Percentiles rank a stretch among this genome's conserved stretches.
Conservation (phyloP, 2,329 filamentous ascomycete species). For the Clonostachys solani region DNA sequence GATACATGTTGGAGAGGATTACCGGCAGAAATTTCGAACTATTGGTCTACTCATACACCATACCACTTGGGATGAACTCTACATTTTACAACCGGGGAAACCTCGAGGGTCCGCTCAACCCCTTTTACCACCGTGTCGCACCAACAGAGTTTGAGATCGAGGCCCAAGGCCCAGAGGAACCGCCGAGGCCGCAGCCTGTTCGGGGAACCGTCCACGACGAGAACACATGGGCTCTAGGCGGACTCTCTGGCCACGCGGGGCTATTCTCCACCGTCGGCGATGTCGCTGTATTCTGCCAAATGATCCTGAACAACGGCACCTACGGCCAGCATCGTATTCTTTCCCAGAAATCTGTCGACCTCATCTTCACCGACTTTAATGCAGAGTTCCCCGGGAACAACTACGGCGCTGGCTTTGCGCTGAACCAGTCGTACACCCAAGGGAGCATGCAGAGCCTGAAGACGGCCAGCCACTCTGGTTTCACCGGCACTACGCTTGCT, state of each 20-base stretch:
- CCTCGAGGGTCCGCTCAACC: slow-evolving; percentile 12
- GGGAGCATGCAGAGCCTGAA: slow-evolving; percentile 16
- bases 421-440: slow-evolving; percentile 22
- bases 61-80: slow-evolving; percentile 16
- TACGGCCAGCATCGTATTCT: slow-evolving; percentile 20
- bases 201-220: slow-evolving; percentile 30
- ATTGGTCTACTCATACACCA: slow-evolving; percentile 15
- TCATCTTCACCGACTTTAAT: slow-evolving; percentile 26
- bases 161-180: slow-evolving; percentile 18
- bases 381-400: slow-evolving; percentile 14
- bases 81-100: slow-evolving; percentile 27
- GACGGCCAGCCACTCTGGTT: slow-evolving; percentile 14
- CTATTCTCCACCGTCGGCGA: slow-evolving; percentile 24
- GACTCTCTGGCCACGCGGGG: slow-evolving; percentile 26
- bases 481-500: slow-evolving; percentile 14
- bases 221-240: slow-evolving; percentile 24
- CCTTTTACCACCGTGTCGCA: slow-evolving; percentile 17
- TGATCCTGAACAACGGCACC: slow-evolving; percentile 29
- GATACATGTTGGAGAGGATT: slow-evolving; percentile 18
- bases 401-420: slow-evolving; percentile 22
- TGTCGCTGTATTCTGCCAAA: slow-evolving; percentile 23
- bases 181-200: slow-evolving; percentile 26
- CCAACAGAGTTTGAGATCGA: slow-evolving; percentile 22
- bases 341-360: slow-evolving; percentile 15
- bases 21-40: slow-evolving; percentile 15